Evolutionary conservation across 257 asterid genomes (phyloP).

Genomic region (Osmanthus fragrans): DNA sequence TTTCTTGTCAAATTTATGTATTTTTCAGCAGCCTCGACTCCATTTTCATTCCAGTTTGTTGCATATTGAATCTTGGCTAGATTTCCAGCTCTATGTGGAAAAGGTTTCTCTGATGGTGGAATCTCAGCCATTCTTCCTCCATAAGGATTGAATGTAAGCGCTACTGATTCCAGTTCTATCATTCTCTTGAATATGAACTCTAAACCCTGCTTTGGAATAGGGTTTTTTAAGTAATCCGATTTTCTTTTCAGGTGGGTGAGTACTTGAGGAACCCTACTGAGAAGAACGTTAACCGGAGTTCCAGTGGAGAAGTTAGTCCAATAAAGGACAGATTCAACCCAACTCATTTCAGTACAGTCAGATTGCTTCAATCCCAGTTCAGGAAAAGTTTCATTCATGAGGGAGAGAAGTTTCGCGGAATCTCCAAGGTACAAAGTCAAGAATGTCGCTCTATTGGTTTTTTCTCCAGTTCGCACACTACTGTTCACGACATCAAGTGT

Average conservation of each 20-base stretch:
- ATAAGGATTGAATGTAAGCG: slow-evolving; percentile 40
- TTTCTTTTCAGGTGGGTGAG: slow-evolving; percentile 42
- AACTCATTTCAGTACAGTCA: slow-evolving; percentile 52
- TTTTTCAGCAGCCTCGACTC: slow-evolving; percentile 30
- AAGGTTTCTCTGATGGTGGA: slow-evolving; percentile 38
- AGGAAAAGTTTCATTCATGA: slow-evolving; percentile 35
- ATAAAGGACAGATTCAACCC: slow-evolving; percentile 54
- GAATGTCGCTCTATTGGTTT: slow-evolving; percentile 42
- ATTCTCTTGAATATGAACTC: slow-evolving; percentile 49
- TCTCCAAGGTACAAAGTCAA: slow-evolving; percentile 48
- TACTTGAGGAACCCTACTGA: slow-evolving; percentile 35
- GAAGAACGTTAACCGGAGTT: slow-evolving; percentile 42
- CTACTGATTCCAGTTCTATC: slow-evolving; percentile 40
- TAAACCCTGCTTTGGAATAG: slow-evolving; percentile 42
- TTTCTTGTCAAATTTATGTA: slow-evolving; percentile 26
- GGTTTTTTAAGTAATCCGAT: slow-evolving; percentile 55
- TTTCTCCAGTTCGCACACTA: background rate
- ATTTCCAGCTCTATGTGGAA: slow-evolving; percentile 50
- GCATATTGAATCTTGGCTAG: slow-evolving; percentile 47
- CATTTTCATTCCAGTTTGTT: slow-evolving; percentile 41
- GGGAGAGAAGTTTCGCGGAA: slow-evolving; percentile 31
- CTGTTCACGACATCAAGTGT: slow-evolving; percentile 31
- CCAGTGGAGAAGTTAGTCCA: slow-evolving; percentile 42
- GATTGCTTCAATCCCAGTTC: slow-evolving; percentile 36
- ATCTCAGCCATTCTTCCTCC: slow-evolving; percentile 52